phyloP scores from a whole-genome alignment of 352 stramenopile genomes.

The Albugo laibachii region DNA sequence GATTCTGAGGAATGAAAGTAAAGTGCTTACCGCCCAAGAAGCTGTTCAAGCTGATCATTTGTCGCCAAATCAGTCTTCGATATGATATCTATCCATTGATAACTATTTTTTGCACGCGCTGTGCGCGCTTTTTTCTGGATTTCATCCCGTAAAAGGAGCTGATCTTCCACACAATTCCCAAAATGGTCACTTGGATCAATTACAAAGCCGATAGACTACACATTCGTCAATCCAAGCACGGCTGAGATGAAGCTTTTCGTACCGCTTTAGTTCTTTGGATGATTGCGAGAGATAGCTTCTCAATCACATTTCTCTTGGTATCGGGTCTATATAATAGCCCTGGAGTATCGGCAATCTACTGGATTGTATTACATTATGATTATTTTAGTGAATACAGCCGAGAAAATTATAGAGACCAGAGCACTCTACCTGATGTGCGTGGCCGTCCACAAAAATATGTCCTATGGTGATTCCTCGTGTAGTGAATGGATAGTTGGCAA shows the following conservation, averaged over 20 bases:
- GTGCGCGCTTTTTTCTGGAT: slow-evolving; percentile 24
- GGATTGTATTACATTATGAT: slow-evolving; percentile 1
- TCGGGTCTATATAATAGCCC: slow-evolving; percentile 46
- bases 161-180: slow-evolving; percentile 34
- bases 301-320: slow-evolving; percentile 42
- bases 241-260: not conserved
- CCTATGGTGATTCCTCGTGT: slow-evolving; percentile 76
- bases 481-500: slow-evolving; percentile 78
- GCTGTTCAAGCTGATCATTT: too few relatives aligned
- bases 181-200: slow-evolving; percentile 55
- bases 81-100: slow-evolving; percentile 65
- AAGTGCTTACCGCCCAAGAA: too few relatives aligned
- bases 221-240: not conserved
- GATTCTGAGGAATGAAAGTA: too few relatives aligned
- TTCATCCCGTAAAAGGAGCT: slow-evolving; percentile 53
- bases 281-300: slow-evolving; percentile 51
- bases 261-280: slow-evolving; percentile 58
- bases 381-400: not conserved
- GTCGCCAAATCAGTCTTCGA: slow-evolving; percentile 53
- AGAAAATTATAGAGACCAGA: not conserved
- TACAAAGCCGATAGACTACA: slow-evolving; percentile 65
- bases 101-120: slow-evolving; percentile 2
- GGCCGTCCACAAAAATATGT: slow-evolving; percentile 67
- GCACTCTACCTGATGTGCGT: slow-evolving; percentile 43
- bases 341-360: slow-evolving; percentile 63